These are phyloP conservation scores for Dissophora ornata DNA, from an alignment of 192 early-diverging fungal species.

Conservation along the genomic window DNA sequence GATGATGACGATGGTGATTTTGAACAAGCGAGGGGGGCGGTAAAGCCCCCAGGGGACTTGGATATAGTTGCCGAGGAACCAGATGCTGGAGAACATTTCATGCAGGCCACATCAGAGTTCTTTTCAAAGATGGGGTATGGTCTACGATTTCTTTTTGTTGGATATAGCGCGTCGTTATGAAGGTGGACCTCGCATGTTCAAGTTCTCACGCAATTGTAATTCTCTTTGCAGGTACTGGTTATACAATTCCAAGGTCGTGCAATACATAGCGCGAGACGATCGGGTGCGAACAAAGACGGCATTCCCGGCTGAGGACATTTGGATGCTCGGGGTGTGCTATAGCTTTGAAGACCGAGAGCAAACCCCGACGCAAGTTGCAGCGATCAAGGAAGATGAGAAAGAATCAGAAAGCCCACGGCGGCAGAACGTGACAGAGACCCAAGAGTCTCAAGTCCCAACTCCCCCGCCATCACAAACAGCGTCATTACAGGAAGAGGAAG, in stretches of 20 bases:
- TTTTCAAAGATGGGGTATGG: conserved; percentile 52
- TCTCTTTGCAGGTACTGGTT: conserved; percentile 50
- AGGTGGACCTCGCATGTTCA: too few relatives aligned
- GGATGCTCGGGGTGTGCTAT: conserved; percentile 56
- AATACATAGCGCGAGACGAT: conserved; percentile 55
- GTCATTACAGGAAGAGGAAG: too few relatives aligned
- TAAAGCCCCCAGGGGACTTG: not conserved
- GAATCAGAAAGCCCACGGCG: not conserved
- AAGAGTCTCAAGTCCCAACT: too few relatives aligned
- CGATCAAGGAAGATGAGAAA: not conserved
- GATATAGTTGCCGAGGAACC: conserved; percentile 20
- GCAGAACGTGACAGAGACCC: too few relatives aligned
- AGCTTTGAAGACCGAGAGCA: conserved; percentile 16
- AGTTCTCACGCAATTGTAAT: not conserved
- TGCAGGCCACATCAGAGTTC: conserved; percentile 45
- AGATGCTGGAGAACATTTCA: conserved; percentile 42
- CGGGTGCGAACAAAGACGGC: conserved; percentile 41
- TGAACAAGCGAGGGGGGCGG: not conserved
- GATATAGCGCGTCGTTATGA: too few relatives aligned
- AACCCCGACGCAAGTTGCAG: too few relatives aligned
- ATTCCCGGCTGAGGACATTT: conserved; percentile 49
- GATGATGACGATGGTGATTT: conserved; percentile 4
- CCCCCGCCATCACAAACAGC: too few relatives aligned
- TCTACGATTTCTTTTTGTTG: not conserved
- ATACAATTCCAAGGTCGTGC: conserved; percentile 55